These are phyloP conservation scores for Coemansia sp. DNA, from an alignment of 192 early-diverging fungal genomes.

Conservation along the genomic window DNA sequence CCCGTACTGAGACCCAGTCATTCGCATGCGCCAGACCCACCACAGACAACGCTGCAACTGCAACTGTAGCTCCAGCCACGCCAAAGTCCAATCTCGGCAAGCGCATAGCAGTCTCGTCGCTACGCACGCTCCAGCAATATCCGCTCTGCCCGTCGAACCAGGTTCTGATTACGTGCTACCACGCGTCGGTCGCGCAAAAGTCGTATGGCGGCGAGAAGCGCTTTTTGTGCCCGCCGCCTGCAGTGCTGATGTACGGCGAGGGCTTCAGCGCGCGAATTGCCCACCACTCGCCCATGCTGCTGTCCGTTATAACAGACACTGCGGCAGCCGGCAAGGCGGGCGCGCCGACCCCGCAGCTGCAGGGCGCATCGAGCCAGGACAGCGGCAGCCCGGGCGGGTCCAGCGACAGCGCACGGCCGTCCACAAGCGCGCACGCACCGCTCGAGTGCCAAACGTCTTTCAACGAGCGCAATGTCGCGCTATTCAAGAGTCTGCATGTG, in stretches of 20 bases:
- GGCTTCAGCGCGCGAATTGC: slow-evolving; percentile 40
- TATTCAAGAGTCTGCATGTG: slow-evolving; percentile 76
- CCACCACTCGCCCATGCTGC: slow-evolving; percentile 58
- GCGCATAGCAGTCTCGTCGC: slow-evolving; percentile 5
- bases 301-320: slow-evolving; percentile 61
- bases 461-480: slow-evolving; percentile 54
- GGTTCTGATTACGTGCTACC: slow-evolving; percentile 79
- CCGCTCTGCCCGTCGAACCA: slow-evolving; percentile 31
- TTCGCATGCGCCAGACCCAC: not conserved
- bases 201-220: slow-evolving; percentile 93
- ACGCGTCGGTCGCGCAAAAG: slow-evolving; percentile 87
- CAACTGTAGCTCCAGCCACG: not conserved
- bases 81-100: not conserved
- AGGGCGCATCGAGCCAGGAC: not conserved
- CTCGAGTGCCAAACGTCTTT: slow-evolving; percentile 51
- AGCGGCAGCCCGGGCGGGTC: not conserved
- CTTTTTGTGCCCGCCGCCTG: slow-evolving; percentile 75
- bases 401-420: slow-evolving; percentile 15
- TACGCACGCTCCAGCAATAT: slow-evolving; percentile 10
- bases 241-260: slow-evolving; percentile 60
- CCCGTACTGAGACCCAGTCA: slow-evolving; percentile 12
- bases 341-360: not conserved
- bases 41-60: no score
- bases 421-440: slow-evolving; percentile 48
- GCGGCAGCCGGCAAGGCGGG: not conserved